A percentile compares a stretch with the other conserved stretches of the same genome.
phyloP scores from a whole-genome alignment of 2,329 filamentous ascomycete genomes.

The Colletotrichum camelliae region DNA sequence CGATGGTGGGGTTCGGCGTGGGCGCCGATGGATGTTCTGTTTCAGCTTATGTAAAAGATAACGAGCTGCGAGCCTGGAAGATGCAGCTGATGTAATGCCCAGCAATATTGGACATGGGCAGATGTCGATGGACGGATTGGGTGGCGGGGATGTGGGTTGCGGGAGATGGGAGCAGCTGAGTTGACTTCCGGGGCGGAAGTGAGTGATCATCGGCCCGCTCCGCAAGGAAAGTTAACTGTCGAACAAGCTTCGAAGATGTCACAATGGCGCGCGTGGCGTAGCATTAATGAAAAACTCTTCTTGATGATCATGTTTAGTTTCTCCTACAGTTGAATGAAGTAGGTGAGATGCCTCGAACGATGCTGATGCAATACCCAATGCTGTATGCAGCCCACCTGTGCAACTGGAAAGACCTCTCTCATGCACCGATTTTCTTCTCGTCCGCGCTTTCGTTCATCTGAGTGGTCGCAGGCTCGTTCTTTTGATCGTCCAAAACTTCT shows the following conservation, averaged over 20 bases:
- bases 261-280: background rate
- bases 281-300: fast-evolving
- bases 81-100: slow-evolving; percentile 10
- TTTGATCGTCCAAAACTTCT: background rate
- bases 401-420: background rate
- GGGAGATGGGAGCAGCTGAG: background rate
- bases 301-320: background rate
- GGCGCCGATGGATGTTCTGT: background rate
- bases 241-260: background rate
- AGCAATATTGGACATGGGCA: background rate
- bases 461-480: background rate
- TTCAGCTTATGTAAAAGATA: background rate
- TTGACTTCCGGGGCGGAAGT: background rate
- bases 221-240: background rate
- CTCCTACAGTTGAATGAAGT: background rate
- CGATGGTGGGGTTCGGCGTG: background rate
- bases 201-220: background rate
- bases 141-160: background rate
- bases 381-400: background rate
- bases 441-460: too few relatives aligned
- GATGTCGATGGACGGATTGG: background rate
- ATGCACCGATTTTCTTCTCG: background rate
- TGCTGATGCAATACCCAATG: background rate
- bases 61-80: background rate
- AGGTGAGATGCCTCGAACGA: background rate